A percentile compares a stretch with the other conserved stretches of the same genome.
These are phyloP conservation scores for Mycena metata DNA, from an alignment of 768 basidiomycete species.

Conservation along the genomic window DNA sequence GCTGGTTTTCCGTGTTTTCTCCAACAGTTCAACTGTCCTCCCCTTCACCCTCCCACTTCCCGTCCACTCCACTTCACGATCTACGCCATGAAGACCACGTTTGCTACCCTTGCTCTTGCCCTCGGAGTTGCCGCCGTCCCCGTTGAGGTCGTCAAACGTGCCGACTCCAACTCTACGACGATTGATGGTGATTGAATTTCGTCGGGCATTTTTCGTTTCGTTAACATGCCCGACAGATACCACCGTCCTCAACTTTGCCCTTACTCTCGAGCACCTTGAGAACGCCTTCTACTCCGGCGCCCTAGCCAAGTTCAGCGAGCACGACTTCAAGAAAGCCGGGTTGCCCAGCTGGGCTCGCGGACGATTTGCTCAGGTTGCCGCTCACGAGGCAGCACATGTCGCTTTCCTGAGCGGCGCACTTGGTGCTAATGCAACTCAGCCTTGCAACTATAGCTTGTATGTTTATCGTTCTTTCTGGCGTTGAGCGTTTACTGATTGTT, in stretches of 20 bases:
- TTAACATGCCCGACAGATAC: conserved; percentile 30
- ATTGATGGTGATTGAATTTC: conserved; percentile 11
- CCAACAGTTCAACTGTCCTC: conserved; percentile 17
- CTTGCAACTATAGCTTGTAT: conserved; percentile 73
- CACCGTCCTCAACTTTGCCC: conserved; percentile 57
- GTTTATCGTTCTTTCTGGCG: conserved; percentile 32
- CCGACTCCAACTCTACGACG: background rate
- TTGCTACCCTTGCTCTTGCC: conserved; percentile 13
- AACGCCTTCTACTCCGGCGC: conserved; percentile 57
- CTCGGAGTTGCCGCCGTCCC: conserved; percentile 24
- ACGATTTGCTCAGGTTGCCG: conserved; percentile 62
- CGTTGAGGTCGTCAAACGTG: conserved; percentile 7
- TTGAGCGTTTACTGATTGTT: background rate
- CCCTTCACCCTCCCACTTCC: conserved; percentile 38
- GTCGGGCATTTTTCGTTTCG: background rate
- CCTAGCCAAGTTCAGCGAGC: conserved; percentile 56
- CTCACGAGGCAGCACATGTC: conserved; percentile 66
- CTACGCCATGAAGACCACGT: conserved; percentile 17
- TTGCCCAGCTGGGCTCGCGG: conserved; percentile 61
- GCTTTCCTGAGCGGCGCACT: conserved; percentile 51
- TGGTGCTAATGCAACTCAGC: conserved; percentile 62
- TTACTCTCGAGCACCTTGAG: conserved; percentile 63
- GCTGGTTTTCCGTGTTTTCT: background rate
- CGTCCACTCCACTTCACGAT: background rate
- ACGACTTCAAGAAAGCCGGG: conserved; percentile 59